These are phyloP conservation scores for Candida alai DNA, from an alignment of 805 yeast genomes.

Conservation along the genomic window DNA sequence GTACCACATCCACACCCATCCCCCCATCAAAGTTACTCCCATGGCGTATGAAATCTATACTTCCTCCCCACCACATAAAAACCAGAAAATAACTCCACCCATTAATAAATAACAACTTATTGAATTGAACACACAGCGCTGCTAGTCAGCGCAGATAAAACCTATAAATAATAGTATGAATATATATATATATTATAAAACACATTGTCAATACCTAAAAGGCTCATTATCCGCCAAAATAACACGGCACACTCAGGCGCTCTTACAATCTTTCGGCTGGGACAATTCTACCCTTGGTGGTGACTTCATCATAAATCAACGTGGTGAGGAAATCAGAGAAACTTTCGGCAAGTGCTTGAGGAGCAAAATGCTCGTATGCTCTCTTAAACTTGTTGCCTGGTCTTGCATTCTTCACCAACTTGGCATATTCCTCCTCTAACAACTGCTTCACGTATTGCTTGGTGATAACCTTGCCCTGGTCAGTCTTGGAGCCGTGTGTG, in stretches of 20 bases:
- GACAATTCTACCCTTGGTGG: constrained; percentile 46
- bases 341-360: constrained; percentile 68
- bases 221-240: neutral
- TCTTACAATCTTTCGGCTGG: constrained; percentile 38
- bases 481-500: constrained; percentile 61
- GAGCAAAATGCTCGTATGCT: constrained; percentile 69
- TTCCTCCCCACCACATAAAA: too few relatives aligned
- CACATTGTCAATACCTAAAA: too few relatives aligned
- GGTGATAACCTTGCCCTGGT: constrained; percentile 55
- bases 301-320: constrained; percentile 68
- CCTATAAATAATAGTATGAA: too few relatives aligned
- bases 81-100: too few relatives aligned
- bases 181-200: too few relatives aligned
- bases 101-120: too few relatives aligned
- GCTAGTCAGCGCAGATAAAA: too few relatives aligned
- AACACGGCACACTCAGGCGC: neutral
- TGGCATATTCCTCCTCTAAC: constrained; percentile 58
- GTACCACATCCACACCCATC: too few relatives aligned
- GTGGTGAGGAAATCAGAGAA: constrained; percentile 77
- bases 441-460: constrained; percentile 54
- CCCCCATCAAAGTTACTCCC: too few relatives aligned
- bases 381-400: constrained; percentile 61
- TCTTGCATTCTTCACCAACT: constrained; percentile 45
- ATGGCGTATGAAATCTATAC: too few relatives aligned
- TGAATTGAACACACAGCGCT: too few relatives aligned